Evolutionary conservation across 2,329 filamentous ascomycete species (phyloP), one percentile per base, ranked within the genome.

Genomic region (Penicillium sp.): DNA sequence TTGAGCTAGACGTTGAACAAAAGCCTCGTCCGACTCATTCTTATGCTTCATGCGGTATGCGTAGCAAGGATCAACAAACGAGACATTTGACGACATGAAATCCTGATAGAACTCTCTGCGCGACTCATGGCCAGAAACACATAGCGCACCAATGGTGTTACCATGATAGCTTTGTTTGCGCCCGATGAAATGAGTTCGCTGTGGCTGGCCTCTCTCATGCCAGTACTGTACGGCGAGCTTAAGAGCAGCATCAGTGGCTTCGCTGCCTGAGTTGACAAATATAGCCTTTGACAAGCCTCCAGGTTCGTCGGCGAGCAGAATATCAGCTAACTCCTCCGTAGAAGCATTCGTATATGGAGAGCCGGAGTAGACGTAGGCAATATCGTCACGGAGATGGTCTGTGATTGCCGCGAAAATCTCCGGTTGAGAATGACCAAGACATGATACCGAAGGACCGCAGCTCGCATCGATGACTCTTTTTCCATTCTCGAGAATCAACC

Each of bases 171-270:
- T 71, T 54, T 79, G 75, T 17, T 69, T 65, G 2, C 79, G 63
- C 0, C 72, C 67, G n/a, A 82, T 75, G 54, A 79, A 74, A 37
- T 73, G 69, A 4, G 66, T 58, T 3, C 78, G 65, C 49, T 74
- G 46, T 2, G 68, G 59, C 46, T 75, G 60, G 7, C 68, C 67
- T 3, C 62, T 64, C 42, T 80, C 78, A 15, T 72, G 64, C 55
- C 70, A 77, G 56, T 80, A 82, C 56, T 82, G 79, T 7, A 74
- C 63, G 0, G 77, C 77, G 3, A 80, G 60, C 55, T 82, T 82
- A 44, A 81, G 55, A 0, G 75, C 75, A 0, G 78, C 70, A 51
- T 82, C 79, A 7, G 75, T 70, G 0, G 78, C 78, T 59, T 78
- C 75, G 85, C 86, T 1, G 0, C 63, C 63, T 1, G 33, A 40